Base-by-base conservation (phyloP, 2,329 filamentous ascomycete genomes). In the Sporothrix mexicana region DNA sequence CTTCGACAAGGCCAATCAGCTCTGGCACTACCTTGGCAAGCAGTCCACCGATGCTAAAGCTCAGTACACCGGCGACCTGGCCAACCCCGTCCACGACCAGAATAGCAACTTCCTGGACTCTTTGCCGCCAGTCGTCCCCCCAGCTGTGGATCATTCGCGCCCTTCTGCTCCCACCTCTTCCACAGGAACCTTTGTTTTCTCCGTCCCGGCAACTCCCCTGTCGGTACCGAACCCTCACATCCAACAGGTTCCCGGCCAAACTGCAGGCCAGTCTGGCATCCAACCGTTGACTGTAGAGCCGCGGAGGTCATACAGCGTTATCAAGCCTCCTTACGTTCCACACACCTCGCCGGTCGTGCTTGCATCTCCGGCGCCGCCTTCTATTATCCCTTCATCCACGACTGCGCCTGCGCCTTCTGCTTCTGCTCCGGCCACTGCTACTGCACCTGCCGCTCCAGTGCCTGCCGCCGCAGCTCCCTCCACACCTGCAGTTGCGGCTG, bases 11-110 rank as follows among this genome's bases (percentile, higher is more conserved):
- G 86, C 90, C 17, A 88, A 95, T 74, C 91, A 93, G 79, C 81
- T 97, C 20, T 98, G 95, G 93, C 88, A 94, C 82, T 98, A 98
- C 80, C 86, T 99, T 74, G 93, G 93, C 45, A 90, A 90, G 80
- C 88, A 88, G 23, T 98, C 95, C 25, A 98, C 95, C 7, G 95
- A 98, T 79, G 92, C 94, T 71, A 94, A 91, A 80, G 91, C 94
- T 36, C 94, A 97, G 80, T 99, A 96, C 82, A 97, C 95, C 4
- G 93, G 96, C 78, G 90, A 97, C 81, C 88, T 87, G 59, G 75
- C 78, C 9, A 85, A 81, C 13, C 85, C 82, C n/a, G 83, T 84
- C 62, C 87, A 93, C 80, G 93, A 93, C 74, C 83, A 86, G 1
- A 91, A 88, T 81, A 90, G 90, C 76, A 92, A 92, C 79, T 95